Base-by-base conservation (phyloP, 208 protist genomes). In the Leishmania aethiopica region DNA sequence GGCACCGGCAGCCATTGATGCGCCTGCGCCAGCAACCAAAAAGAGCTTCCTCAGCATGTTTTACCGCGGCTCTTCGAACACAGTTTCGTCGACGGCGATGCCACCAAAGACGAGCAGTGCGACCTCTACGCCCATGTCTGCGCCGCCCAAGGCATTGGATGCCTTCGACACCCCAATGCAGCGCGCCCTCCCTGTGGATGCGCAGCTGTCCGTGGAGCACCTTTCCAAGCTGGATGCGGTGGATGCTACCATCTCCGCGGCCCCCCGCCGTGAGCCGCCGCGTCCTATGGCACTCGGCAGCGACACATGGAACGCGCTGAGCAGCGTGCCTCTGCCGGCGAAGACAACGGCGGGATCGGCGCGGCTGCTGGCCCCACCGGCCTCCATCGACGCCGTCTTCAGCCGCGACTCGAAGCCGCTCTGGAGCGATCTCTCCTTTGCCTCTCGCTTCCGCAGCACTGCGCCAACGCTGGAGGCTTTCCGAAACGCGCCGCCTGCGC, bases 391-490 rank as follows among this genome's bases (percentile, higher is more conserved):
- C 77, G 83, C 74, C 74, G 77, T 66, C 7, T 72, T 75, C 8
- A 69, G 42, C 5, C 69, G 83, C 8, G 88, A 85, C 1, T 83
- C 86, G 35, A 86, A 83, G 75, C 83, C 89, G 35, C 83, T 90
- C 11, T 90, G 89, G 89, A 86, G 73, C 60, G 87, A 89, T 49
- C 74, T 92, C n/a, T 74, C 87, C 60, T 82, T 84, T 57, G 67
- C 85, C 11, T 80, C 83, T 49, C 55, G 80, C 72, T 86, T 79
- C 73, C 77, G 81, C 69, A 77, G 71, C 78, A 84, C 60, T 70
- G 87, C 81, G 22, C 87, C 87, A 10, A 87, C 86, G 45, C 75
- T 90, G 35, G 89, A 92, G 19, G 84, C 89, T 49, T 92, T 90
- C 81, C 81, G 78, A 47, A 84, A 79, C 77, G 67, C 79, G 10